Evolutionary conservation across 108 stramenopile species (phyloP), one percentile per base, ranked within the genome.

Genomic region (Nitzschia inconspicua): DNA sequence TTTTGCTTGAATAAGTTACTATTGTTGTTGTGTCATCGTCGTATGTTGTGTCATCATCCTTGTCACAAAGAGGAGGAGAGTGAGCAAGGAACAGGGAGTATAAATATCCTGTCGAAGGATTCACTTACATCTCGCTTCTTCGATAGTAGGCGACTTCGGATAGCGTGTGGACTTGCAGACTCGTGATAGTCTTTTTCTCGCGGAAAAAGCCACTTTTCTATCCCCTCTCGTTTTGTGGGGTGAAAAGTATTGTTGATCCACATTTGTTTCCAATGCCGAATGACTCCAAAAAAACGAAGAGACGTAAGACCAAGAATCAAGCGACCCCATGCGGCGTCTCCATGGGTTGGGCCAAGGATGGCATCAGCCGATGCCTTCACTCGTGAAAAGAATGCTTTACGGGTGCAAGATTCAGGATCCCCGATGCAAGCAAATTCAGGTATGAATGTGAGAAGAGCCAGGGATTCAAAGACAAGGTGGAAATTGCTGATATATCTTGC

Each of bases 191-290:
- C 39, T 26, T 22, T 50, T 5, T 63, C 61, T n/a, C 16, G 31
- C 2, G 32, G 60, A 3, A 47, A 31, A 2, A 63, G 6, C 48
- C 47, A 48, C n/a, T 41, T 49, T 63, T 58, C 66, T 4, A 50
- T 3, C 25, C 40, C 47, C 44, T 47, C 47, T 23, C 50, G 58
- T 8, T 53, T 54, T 34, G 14, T 41, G 11, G 49, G 59, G 22
- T 57, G 26, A 28, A 74, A 74, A 0, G 73, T 70, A 26, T 60
- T 65, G 18, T 70, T 71, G 26, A 82, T 51, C 73, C 76, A 75
- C 65, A 72, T 72, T 18, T 77, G 65, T 48, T 64, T 70, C 88
- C 86, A 89, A 48, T 93, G 92, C 20, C 92, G 84, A 22, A 93
- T 78, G 20, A 88, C 55, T 13, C 84, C 86, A 75, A 93, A 93